These are phyloP conservation scores for Rasamsonia emersonii DNA, from an alignment of 2,329 filamentous ascomycete species.

Conservation along the genomic window DNA sequence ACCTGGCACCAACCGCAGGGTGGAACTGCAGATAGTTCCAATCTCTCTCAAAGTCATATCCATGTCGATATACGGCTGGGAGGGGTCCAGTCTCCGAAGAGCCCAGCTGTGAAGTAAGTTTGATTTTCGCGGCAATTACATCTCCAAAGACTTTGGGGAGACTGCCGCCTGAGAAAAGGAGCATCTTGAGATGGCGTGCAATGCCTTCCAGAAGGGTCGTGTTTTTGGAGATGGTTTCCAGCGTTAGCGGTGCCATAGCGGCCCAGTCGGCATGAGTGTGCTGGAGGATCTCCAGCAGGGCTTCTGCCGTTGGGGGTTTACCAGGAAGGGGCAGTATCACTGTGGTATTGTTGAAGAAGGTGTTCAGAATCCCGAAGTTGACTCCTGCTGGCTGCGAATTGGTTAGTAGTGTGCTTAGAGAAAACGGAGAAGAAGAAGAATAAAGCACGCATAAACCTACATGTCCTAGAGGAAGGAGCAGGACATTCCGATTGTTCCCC, in stretches of 20 bases:
- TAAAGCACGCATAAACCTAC: slow-evolving; percentile 3
- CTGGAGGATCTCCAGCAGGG: slow-evolving; percentile 3
- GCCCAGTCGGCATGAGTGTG: slow-evolving; percentile 3
- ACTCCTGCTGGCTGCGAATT: slow-evolving; percentile 1
- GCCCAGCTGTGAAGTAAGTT: neutral
- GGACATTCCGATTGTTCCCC: slow-evolving; percentile 4
- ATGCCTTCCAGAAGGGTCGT: neutral
- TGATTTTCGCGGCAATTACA: slow-evolving; percentile 2
- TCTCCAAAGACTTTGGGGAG: slow-evolving; percentile 2
- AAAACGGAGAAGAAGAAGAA: no score
- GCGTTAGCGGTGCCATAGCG: slow-evolving; percentile 2
- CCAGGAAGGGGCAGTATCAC: slow-evolving; percentile 4
- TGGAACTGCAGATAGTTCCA: slow-evolving; percentile 5
- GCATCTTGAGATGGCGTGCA: slow-evolving; percentile 1
- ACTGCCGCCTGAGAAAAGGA: slow-evolving; percentile 3
- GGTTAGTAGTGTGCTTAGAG: no score
- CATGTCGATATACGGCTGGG: slow-evolving; percentile 3
- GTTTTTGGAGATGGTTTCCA: slow-evolving; percentile 3
- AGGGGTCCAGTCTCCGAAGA: slow-evolving; percentile 2
- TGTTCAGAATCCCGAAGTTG: slow-evolving; percentile 3
- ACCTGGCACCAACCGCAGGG: slow-evolving; percentile 1
- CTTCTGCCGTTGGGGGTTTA: slow-evolving; percentile 2
- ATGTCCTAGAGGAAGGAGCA: slow-evolving; percentile 6
- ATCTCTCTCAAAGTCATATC: slow-evolving; percentile 3
- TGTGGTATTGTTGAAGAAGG: slow-evolving; percentile 6